These are phyloP conservation scores for Trichomonas vaginalis DNA, from an alignment of 208 protist species.

Conservation along the genomic window DNA sequence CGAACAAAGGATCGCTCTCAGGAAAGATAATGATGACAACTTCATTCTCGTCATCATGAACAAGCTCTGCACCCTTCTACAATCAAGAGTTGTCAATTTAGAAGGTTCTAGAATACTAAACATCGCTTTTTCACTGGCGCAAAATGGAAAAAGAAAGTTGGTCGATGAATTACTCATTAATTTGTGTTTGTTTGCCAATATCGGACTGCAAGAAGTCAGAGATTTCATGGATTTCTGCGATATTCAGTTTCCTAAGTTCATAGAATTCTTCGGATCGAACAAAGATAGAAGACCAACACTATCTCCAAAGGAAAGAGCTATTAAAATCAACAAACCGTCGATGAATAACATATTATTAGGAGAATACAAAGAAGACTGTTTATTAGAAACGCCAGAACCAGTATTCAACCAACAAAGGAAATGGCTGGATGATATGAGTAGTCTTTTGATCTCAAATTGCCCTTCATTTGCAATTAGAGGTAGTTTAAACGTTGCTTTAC, in stretches of 20 bases:
- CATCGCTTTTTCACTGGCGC: neutral
- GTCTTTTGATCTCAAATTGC: neutral
- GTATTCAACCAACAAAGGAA: neutral
- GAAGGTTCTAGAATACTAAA: neutral
- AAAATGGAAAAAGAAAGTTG: neutral
- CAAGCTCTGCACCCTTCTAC: neutral
- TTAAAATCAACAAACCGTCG: neutral
- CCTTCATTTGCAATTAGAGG: neutral
- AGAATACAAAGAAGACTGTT: neutral
- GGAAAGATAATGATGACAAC: neutral
- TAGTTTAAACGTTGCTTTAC: neutral
- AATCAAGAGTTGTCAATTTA: neutral
- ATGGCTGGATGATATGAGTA: neutral
- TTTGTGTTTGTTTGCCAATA: neutral
- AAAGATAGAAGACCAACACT: neutral
- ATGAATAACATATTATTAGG: neutral
- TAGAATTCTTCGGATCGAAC: neutral
- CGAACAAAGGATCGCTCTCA: neutral
- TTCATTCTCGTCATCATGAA: neutral
- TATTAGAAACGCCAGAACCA: neutral
- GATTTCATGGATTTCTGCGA: neutral
- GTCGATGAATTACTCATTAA: neutral
- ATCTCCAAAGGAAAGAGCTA: neutral
- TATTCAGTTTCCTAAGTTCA: neutral
- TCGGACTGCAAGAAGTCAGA: neutral